Evolutionary conservation across 2,329 filamentous ascomycete species (phyloP), one percentile per base, ranked within the genome.

Genomic region (Madurella mycetomatis): DNA sequence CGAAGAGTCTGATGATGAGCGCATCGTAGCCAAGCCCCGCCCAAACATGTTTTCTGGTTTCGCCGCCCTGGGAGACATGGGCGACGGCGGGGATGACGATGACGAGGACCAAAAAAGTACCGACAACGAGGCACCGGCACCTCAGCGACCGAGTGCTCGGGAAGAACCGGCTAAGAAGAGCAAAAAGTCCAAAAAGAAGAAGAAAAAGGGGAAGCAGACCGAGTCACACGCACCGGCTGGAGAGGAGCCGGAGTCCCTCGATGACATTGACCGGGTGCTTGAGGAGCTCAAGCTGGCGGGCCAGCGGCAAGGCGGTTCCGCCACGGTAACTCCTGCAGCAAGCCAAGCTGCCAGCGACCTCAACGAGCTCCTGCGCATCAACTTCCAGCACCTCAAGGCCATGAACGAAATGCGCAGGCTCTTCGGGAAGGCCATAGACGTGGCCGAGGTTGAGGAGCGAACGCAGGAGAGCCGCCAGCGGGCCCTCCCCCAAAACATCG

Each of bases 341-440:
- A 42, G 31, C 9, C 16, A 53, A 12, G 25, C 58, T 34, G 48
- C 54, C 13, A 47, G 56, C 4, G 41, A 43, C 5, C 58, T 31
- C 41, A 56, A 41, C 49, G 58, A 62, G 31, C 70, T 81, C 7
- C 68, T 83, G 1, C 68, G 72, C 31, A 75, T 82, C 63, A 79
- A 80, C 62, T 82, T 85, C 0, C 81, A 88, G 61, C 83, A 91
- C 62, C 80, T 99, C 11, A 92, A 92, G 67, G 89, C 89, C 8
- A 78, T 86, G 37, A 95, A 96, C 65, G 94, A 99, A 73, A 96
- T 99, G 90, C 86, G 79, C 48, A 75, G 73, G 31, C 69, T 84
- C 2, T 84, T 79, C 68, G 82, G 77, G 7, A 75, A 73, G 60
- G 81, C 74, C 65, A 87, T 79, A 69, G 82, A 75, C 65, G 78